Evolutionary conservation across 2,329 filamentous ascomycete genomes (phyloP).

Genomic region (Zalaria obscura): DNA sequence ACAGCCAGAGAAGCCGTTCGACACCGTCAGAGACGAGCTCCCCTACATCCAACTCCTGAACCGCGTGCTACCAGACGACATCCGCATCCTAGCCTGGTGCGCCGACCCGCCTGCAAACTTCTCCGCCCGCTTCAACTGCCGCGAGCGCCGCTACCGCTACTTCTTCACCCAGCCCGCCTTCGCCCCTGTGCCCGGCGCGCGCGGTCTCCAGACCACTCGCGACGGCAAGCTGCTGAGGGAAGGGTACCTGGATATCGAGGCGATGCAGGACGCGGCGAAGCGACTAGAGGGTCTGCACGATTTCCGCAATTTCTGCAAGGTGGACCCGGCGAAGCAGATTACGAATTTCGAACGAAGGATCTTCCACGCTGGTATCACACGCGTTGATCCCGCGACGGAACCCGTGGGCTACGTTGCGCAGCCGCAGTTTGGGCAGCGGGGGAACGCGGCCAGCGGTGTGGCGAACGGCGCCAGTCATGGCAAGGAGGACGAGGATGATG

Average conservation of each 20-base stretch:
- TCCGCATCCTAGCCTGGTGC: constrained; percentile 86
- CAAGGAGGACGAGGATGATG: background rate
- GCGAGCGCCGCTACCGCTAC: constrained; percentile 83
- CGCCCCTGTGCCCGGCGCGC: constrained; percentile 41
- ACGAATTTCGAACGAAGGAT: constrained; percentile 69
- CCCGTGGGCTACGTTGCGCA: constrained; percentile 42
- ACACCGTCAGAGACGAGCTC: constrained; percentile 67
- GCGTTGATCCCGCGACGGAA: constrained; percentile 33
- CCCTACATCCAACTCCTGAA: constrained; percentile 76
- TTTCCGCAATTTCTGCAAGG: constrained; percentile 93
- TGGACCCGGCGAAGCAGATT: constrained; percentile 82
- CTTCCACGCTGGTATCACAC: constrained; percentile 65
- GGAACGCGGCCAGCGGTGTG: background rate
- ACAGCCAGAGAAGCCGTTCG: constrained; percentile 26
- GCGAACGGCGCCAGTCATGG: background rate
- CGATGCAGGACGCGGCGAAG: constrained; percentile 72
- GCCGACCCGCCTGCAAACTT: constrained; percentile 66
- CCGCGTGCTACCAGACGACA: constrained; percentile 74
- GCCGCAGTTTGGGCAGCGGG: constrained; percentile 28
- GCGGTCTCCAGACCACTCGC: constrained; percentile 13
- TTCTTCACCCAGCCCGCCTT: constrained; percentile 96
- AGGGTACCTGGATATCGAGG: constrained; percentile 75
- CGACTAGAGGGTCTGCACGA: constrained; percentile 75
- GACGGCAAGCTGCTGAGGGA: constrained; percentile 24
- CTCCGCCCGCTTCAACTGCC: constrained; percentile 83